phyloP scores from a whole-genome alignment of 306 rosid species.

The Cyclanthera cordifolia region DNA sequence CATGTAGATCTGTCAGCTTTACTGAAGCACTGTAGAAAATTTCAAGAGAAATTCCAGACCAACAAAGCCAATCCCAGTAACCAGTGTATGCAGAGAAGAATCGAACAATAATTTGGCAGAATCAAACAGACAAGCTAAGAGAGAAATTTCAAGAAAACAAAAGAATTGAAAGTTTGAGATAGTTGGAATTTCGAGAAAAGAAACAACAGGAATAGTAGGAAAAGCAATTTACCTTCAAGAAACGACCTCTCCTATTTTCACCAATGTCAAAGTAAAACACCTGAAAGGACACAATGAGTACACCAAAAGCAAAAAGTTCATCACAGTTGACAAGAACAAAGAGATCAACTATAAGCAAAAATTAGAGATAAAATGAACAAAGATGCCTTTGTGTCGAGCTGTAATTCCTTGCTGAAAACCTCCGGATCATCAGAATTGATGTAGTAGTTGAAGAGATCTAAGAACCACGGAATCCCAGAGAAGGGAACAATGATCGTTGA shows the following conservation, averaged over 20 bases:
- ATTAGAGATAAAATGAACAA: not conserved
- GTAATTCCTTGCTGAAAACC: slow-evolving; percentile 94
- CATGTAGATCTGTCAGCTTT: not conserved
- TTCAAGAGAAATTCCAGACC: not conserved
- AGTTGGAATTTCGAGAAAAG: not conserved
- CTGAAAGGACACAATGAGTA: slow-evolving; percentile 22
- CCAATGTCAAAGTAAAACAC: slow-evolving; percentile 96
- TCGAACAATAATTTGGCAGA: not conserved
- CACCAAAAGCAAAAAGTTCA: not conserved
- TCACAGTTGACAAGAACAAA: not conserved
- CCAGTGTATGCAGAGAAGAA: not conserved
- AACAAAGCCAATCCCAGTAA: not conserved
- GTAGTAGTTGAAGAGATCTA: slow-evolving; percentile 94
- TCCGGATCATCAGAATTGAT: slow-evolving; percentile 88
- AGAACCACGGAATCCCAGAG: slow-evolving; percentile 96
- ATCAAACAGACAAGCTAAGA: not conserved
- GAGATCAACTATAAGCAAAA: not conserved
- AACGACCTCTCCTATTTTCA: slow-evolving; percentile 98
- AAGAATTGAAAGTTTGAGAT: not conserved
- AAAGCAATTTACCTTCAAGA: slow-evolving; percentile 60
- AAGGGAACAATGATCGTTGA: slow-evolving; percentile 95
- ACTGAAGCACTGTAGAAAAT: not conserved
- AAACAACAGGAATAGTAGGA: not conserved
- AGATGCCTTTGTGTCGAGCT: slow-evolving; percentile 78
- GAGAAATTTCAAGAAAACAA: no score